Base-by-base conservation (phyloP, 441 rosid species). In the Geranium incanum region DNA sequence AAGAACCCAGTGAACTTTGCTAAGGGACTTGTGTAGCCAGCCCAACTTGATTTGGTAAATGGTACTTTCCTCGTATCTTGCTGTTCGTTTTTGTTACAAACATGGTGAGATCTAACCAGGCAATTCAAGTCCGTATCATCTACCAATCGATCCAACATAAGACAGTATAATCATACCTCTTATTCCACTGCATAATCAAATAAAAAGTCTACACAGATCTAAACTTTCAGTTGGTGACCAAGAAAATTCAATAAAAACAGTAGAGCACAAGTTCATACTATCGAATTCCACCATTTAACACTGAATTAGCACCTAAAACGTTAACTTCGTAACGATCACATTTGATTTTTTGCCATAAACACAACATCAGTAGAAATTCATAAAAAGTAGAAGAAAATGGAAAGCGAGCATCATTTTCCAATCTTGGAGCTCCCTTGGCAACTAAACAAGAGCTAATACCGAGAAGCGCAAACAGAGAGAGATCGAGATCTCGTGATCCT, bases 201-300 rank as follows among this genome's bases (percentile, higher is more conserved):
- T 7, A 52, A 16, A 71, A 12, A 76, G 62, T 65, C 72, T 60
- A 67, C 43, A 28, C 60, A 75, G 71, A 75, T 75, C 69, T 67
- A 60, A 60, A 41, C 70, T 28, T 28, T 71, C 71, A 36, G 6
- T 59, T 28, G 23, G 15, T 59, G 16, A 6, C 62, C 59, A 37
- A 12, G 52, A 33, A 70, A 59, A 52, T 33, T 33, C 48, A 52
- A 9, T 1, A 9, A 69, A 5, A 48, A 5, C 28, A 66, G 60
- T 52, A 21, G 39, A 68, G 9, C 18, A 19, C 2, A 9, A n/a
- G 5, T 57, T 57, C 28, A 13, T 5, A 15, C 21, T 21, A 19
- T 39, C 33, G 70, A 52, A 6, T 1, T 41, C 48, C 48, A 28
- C 48, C 48, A 50, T 75, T 70, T 37, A 66, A 33, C 4, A 7